Evolutionary conservation across 306 rosid species (phyloP), one percentile per base, ranked within the genome.

Genomic region (Mimosa bimucronata): DNA sequence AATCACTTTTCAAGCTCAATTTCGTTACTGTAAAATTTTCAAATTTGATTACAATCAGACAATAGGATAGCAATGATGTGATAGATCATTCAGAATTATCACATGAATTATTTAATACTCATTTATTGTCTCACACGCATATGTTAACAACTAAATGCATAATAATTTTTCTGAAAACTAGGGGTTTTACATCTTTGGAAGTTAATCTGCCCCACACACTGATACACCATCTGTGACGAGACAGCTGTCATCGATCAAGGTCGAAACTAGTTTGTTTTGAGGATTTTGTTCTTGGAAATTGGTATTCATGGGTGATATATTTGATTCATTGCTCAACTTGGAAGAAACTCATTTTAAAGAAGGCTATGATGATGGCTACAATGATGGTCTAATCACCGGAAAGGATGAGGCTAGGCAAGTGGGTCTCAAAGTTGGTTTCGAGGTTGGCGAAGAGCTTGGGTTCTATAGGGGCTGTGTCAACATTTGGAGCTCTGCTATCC

Each of bases 341-440:
- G 97, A 94, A 77, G 93, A 92, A 21, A 79, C 75, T 66, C 97
- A 91, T 78, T 66, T 76, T 68, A 86, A 92, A 77, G 87, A 89
- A 86, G 98, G 97, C 61, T 89, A 83, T 23, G 84, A 89, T 11
- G 92, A 94, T 34, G 97, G 92, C 62, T 80, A 89, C 83, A 73
- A 68, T 1, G 72, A 90, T 1, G 98, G 97, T 12, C 84, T 90
- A 15, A 18, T 68, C 31, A 9, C 82, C 0, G 97, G 97, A 66
- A 88, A 71, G 80, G 91, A 88, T 16, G 98, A 94, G 74, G 93
- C 74, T 0, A 41, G 64, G 58, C 91, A 92, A 64, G 93, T 90
- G 21, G 98, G 98, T 50, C 91, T 92, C 9, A 94, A 92, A 65
- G 74, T 78, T 21, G 98, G 97, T 2, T 94, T 94, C 73, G 92